Conservation (phyloP, 768 basidiomycete species). For the Suillus tomentosus region DNA sequence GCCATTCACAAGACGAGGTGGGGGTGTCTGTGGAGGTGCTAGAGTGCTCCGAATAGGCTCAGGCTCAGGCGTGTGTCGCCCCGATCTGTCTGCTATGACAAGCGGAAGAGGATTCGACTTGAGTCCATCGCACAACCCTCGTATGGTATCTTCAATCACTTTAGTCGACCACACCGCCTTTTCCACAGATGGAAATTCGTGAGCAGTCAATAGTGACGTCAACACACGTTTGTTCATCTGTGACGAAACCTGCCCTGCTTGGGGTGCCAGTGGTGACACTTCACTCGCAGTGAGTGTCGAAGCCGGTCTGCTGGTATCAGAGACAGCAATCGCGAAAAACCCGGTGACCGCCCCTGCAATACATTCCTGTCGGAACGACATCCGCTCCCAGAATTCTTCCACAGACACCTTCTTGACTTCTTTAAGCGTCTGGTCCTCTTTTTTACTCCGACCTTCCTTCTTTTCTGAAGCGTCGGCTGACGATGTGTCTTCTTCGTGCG, state of each 20-base stretch:
- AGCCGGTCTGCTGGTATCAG: conserved; percentile 27
- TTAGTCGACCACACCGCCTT: conserved; percentile 69
- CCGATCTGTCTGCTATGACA: conserved; percentile 25
- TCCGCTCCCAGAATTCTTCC: conserved; percentile 96
- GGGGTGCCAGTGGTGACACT: conserved; percentile 49
- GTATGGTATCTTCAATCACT: conserved; percentile 66
- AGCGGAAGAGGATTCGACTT: conserved; percentile 24
- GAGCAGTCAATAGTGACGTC: conserved; percentile 65
- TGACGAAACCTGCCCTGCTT: conserved; percentile 62
- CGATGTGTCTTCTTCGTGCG: conserved; percentile 28
- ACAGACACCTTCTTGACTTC: conserved; percentile 60
- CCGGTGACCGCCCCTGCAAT: conserved; percentile 87
- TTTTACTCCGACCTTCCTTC: conserved; percentile 23
- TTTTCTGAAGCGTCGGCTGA: conserved; percentile 28
- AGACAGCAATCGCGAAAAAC: conserved; percentile 77
- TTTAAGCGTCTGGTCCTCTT: conserved; percentile 45
- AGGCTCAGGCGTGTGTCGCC: conserved; percentile 46
- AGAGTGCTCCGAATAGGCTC: conserved; percentile 29
- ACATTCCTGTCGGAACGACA: conserved; percentile 96
- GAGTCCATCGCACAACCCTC: conserved; percentile 72
- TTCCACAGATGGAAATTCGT: conserved; percentile 75
- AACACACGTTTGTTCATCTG: conserved; percentile 73
- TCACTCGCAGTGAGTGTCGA: conserved; percentile 21
- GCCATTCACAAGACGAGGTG: conserved; percentile 38
- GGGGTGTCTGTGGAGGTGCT: conserved; percentile 55